phyloP scores from a whole-genome alignment of 345 rosid species.

The Angophora floribunda region DNA sequence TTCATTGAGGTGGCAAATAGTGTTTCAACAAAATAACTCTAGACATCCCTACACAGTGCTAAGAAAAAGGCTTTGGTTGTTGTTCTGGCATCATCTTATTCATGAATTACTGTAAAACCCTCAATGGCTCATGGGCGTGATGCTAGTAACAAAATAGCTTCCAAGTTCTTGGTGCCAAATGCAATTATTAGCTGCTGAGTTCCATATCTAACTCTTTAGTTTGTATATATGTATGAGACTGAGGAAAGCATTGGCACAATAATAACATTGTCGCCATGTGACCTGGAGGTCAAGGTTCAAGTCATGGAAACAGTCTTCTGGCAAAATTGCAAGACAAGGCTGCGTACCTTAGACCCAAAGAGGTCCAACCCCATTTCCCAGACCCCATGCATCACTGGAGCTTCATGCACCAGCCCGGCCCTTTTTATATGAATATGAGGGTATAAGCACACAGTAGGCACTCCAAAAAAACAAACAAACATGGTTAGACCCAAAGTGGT shows the following conservation, averaged over 20 bases:
- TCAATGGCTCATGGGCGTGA: not conserved
- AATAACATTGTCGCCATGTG: not conserved
- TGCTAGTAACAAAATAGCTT: not conserved
- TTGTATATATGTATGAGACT: not conserved
- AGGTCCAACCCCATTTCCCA: not conserved
- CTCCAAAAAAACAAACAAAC: not conserved
- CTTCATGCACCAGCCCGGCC: not conserved
- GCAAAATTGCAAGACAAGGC: not conserved
- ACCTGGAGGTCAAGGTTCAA: not conserved
- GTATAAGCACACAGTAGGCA: not conserved
- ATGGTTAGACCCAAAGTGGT: not conserved
- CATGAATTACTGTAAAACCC: not conserved
- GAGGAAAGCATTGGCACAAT: rapidly evolving
- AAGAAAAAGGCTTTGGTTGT: not conserved
- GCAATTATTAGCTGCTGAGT: not conserved
- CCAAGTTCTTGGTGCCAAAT: not conserved
- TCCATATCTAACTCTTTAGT: rapidly evolving
- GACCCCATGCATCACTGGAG: not conserved
- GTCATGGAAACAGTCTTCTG: not conserved
- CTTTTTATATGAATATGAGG: not conserved
- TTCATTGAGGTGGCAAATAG: not conserved
- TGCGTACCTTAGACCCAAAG: not conserved
- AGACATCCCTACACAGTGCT: not conserved
- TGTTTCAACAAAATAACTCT: not conserved
- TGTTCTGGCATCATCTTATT: not conserved